Base-by-base conservation (phyloP, 2,329 filamentous ascomycete species). In the Dothistroma septosporum region DNA sequence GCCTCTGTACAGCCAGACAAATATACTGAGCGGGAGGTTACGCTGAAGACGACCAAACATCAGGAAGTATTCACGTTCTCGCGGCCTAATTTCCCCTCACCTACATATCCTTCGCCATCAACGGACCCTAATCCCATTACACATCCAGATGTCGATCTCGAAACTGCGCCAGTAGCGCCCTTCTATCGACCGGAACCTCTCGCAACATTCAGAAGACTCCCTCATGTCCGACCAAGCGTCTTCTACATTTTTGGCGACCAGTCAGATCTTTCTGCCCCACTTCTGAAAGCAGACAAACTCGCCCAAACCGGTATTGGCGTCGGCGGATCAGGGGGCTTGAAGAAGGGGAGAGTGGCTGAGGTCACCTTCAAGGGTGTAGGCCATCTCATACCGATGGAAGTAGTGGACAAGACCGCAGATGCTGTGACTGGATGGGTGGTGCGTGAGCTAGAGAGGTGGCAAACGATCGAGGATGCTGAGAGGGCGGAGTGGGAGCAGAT, bases 361-460 rank as follows among this genome's bases (percentile, higher is more conserved):
- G 82, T 90, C 5, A 78, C 85, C 16, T 75, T 94, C 8, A 76
- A 87, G 31, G 82, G 82, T 0, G 80, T 82, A 6, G 91, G 92
- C 0, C 93, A 97, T 74, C 75, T 97, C 47, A 84, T 97, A 31
- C 88, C 92, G 0, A 90, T 96, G 84, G 92, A 96, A 75, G 83
- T 84, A 44, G 89, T 90, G 0, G 77, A 70, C 1, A 79, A 84
- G 69, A 89, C 87, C 63, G 92, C 91, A 1, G 78, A 83, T n/a
- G 72, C 75, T 7, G 61, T 58, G 28, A 70, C 68, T 14, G 69
- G 66, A 16, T 81, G 79, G 78, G 28, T 75, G 11, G 64, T 54
- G 28, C 61, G 65, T 16, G 73, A 75, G 60, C 28, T 74, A 9
- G 66, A 61, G 41, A 66, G 76, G 58, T 81, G 75, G 69, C 64